Evolutionary conservation across 2,329 filamentous ascomycete genomes (phyloP), one percentile per base, ranked within the genome.

Genomic region (Diplodia intermedia): DNA sequence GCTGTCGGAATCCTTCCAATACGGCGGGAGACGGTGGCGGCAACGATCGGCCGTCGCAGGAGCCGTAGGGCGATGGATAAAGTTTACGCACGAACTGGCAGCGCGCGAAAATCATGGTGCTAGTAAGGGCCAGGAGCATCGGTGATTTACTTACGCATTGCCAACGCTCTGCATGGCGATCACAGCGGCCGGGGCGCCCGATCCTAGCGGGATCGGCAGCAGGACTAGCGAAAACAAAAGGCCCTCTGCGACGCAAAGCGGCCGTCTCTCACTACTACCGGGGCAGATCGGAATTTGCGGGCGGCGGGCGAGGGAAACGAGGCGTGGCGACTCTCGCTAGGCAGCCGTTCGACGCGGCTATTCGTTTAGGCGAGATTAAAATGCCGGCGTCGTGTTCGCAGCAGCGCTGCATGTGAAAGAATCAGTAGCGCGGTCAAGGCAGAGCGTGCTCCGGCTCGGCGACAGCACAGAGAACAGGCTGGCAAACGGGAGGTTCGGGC

Each of bases 361-460:
- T 9, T 6, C n/a, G 33, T 62, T 36, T 63, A 63, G 60, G 60
- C 60, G 60, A 63, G 60, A 63, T 63, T 52, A 31, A 47, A 47
- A 29, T 15, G 26, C 18, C 33, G 57, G 36, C 20, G 31, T 33
- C 31, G 31, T 33, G 31, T 33, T 33, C 6, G 31, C 31, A 33
- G 31, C 6, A 33, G 8, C 1, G 31, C 31, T 33, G 31, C 38
- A 26, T 18, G 38, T 49, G 15, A 29, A 12, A n/a, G 12, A 36
- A 33, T 20, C 18, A 43, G 4, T 14, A 31, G 18, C 8, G 29
- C 14, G 23, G 20, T 55, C 18, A 8, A 3, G 57, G 29, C 60
- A 47, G 60, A 63, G 60, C 29, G 31, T 15, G 26, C 31, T 63
- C 60, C 60, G 60, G 14, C 18, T 11, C 43, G 29, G n/a, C 43